A percentile compares a stretch with the other conserved stretches of the same genome.
These are phyloP conservation scores for Neurospora sp. DNA, from an alignment of 495 filamentous ascomycete species.

Conservation along the genomic window DNA sequence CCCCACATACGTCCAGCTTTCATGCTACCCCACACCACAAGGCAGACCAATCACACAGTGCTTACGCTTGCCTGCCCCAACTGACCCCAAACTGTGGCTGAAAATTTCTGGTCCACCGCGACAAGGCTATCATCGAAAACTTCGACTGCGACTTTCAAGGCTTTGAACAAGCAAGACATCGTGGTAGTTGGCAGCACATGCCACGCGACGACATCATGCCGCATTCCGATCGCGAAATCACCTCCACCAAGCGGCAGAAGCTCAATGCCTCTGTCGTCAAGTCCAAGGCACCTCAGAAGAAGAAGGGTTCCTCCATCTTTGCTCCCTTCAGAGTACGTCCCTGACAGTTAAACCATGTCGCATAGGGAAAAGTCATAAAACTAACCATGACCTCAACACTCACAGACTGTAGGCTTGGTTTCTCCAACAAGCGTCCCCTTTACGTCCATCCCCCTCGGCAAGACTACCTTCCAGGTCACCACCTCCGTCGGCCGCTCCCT, in stretches of 20 bases:
- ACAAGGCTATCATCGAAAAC: slow-evolving; percentile 15
- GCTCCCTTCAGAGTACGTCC: slow-evolving; percentile 79
- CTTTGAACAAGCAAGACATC: background rate
- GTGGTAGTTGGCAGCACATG: slow-evolving; percentile 1
- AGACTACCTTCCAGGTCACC: slow-evolving; percentile 92
- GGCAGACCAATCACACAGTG: background rate
- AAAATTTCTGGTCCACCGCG: slow-evolving; percentile 13
- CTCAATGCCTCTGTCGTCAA: slow-evolving; percentile 27
- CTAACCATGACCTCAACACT: background rate
- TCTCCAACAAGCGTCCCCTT: slow-evolving; percentile 86
- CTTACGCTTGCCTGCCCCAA: background rate
- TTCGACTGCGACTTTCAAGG: slow-evolving; percentile 4
- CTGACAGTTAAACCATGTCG: background rate
- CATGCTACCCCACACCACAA: background rate
- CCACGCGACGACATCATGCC: slow-evolving; percentile 27
- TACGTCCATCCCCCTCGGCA: slow-evolving; percentile 75
- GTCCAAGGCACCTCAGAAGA: slow-evolving; percentile 18
- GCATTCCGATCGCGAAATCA: slow-evolving; percentile 40
- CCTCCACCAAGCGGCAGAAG: slow-evolving; percentile 60
- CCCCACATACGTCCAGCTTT: background rate
- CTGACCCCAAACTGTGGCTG: slow-evolving; percentile 10
- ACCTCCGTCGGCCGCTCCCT: slow-evolving; percentile 83
- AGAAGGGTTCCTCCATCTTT: slow-evolving; percentile 63
- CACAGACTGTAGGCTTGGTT: slow-evolving; percentile 80
- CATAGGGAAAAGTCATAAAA: background rate